Conservation (phyloP, 805 yeast species). For the Metschnikowia rubicola region DNA sequence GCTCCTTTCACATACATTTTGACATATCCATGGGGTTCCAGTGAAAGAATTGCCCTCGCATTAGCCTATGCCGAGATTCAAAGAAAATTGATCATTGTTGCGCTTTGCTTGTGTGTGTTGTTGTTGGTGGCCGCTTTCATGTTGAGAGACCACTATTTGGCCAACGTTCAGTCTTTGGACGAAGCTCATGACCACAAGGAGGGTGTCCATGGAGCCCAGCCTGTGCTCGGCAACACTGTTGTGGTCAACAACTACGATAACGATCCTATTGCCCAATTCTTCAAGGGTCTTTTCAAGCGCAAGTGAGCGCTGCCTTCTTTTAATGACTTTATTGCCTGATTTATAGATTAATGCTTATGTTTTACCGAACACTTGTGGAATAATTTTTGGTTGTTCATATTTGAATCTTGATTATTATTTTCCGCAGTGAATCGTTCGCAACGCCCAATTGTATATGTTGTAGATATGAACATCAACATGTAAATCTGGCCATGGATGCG, state of each 20-base stretch:
- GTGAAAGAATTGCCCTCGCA: constrained; percentile 56
- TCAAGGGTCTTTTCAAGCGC: constrained; percentile 11
- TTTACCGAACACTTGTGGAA: no score
- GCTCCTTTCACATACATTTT: constrained; percentile 50
- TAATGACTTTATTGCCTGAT: no score
- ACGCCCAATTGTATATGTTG: no score
- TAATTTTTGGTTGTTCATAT: no score
- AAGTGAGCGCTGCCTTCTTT: not conserved
- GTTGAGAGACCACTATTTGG: constrained; percentile 51
- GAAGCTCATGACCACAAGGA: constrained; percentile 14
- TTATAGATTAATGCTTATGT: no score
- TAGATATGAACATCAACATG: no score
- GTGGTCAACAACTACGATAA: constrained; percentile 18
- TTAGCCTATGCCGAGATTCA: constrained; percentile 59
- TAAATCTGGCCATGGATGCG: no score
- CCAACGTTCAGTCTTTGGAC: constrained; percentile 30
- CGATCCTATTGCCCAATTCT: constrained; percentile 17
- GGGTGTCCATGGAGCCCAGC: constrained; percentile 14
- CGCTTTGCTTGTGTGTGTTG: constrained; percentile 52
- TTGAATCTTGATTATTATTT: no score
- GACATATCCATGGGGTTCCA: constrained; percentile 57
- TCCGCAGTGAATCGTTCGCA: no score
- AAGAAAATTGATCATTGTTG: constrained; percentile 53
- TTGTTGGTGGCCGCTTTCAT: constrained; percentile 45
- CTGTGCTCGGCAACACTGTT: constrained; percentile 12